A percentile compares a stretch with the other conserved stretches of the same genome.
Evolutionary conservation across 495 filamentous ascomycete genomes (phyloP).

Genomic region (Podospora bellae-mahoneyi): DNA sequence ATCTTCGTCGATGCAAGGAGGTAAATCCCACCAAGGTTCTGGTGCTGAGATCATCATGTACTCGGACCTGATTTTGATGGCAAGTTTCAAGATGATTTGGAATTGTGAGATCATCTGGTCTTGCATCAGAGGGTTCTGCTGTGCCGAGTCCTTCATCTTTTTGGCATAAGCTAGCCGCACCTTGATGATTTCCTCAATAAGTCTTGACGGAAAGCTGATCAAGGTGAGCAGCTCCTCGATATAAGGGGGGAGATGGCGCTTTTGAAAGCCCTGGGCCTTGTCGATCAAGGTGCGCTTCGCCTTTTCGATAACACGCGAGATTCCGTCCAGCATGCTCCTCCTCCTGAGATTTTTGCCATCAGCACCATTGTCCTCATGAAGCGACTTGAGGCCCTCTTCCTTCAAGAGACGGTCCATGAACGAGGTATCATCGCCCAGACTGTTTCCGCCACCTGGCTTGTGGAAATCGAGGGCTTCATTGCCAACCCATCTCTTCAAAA

Average conservation of each 20-base stretch:
- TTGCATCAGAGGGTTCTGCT: conserved; percentile 83
- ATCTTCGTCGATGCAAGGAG: conserved; percentile 92
- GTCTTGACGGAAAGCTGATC: conserved; percentile 92
- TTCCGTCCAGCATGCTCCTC: conserved; percentile 80
- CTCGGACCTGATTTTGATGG: conserved; percentile 85
- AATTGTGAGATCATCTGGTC: conserved; percentile 98
- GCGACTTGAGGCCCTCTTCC: conserved; percentile 87
- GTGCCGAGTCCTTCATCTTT: conserved; percentile 84
- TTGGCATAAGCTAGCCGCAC: conserved; percentile 88
- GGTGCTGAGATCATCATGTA: conserved; percentile 80
- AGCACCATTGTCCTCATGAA: conserved; percentile 66
- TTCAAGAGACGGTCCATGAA: conserved; percentile 98
- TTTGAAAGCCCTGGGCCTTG: conserved; percentile 80
- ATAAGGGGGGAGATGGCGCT: conserved; percentile 90
- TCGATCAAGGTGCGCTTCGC: conserved; percentile 88
- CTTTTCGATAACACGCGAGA: conserved; percentile 82
- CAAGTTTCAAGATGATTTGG: conserved; percentile 85
- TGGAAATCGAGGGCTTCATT: conserved; percentile 92
- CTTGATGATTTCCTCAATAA: conserved; percentile 95
- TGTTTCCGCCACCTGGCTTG: conserved; percentile 52
- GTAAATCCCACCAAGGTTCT: conserved; percentile 90
- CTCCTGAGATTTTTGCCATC: conserved; percentile 41
- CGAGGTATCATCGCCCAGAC: conserved; percentile 79
- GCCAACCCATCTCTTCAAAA: conserved; percentile 92
- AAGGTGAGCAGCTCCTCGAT: conserved; percentile 93